These are phyloP conservation scores for Termitomyces sp. DNA, from an alignment of 768 basidiomycete species.

Conservation along the genomic window DNA sequence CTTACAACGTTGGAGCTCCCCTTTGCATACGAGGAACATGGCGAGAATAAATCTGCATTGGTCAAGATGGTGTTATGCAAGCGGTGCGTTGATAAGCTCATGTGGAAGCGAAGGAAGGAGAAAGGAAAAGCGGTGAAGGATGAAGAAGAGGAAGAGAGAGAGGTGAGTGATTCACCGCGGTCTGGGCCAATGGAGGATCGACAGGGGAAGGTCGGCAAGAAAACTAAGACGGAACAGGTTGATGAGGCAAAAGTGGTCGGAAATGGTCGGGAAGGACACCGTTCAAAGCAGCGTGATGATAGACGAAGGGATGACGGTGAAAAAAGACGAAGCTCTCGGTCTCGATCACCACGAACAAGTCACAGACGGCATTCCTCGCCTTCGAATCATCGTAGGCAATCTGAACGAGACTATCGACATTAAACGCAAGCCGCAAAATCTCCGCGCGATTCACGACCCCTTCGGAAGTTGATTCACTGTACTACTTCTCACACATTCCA, in stretches of 20 bases:
- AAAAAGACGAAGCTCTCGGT: conserved; percentile 28
- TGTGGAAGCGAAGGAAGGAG: conserved; percentile 78
- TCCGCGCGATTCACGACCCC: background rate
- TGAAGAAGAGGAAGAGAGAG: conserved; percentile 14
- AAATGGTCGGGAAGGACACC: conserved; percentile 21
- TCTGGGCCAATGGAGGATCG: background rate
- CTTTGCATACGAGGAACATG: conserved; percentile 83
- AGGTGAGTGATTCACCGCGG: background rate
- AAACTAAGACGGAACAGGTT: too few relatives aligned
- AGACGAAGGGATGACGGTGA: background rate
- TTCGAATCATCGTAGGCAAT: background rate
- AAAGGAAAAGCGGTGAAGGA: conserved; percentile 31
- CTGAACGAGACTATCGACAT: conserved; percentile 6
- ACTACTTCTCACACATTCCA: background rate
- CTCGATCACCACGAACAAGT: conserved; percentile 30
- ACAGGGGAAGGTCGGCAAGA: background rate
- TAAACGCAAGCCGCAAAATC: background rate
- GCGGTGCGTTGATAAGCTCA: conserved; percentile 77
- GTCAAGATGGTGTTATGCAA: conserved; percentile 90
- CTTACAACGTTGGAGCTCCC: conserved; percentile 85
- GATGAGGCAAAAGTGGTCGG: background rate
- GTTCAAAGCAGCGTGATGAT: conserved; percentile 5
- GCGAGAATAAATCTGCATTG: conserved; percentile 70
- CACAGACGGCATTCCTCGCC: background rate
- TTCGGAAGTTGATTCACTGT: background rate